Base-by-base conservation (phyloP, 306 rosid species). In the Sphenostylis stenocarpa region DNA sequence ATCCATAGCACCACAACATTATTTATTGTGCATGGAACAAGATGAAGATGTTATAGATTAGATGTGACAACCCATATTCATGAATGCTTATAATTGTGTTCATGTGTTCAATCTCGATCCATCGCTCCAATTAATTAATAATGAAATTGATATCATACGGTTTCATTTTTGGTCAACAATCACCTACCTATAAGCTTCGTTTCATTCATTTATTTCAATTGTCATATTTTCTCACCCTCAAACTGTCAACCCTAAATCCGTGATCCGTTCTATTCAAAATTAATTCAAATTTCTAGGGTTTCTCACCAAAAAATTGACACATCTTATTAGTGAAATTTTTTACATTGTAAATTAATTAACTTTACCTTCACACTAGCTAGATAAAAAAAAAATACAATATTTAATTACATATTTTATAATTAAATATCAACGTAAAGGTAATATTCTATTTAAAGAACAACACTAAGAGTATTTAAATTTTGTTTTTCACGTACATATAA, bases 81-180 rank as follows among this genome's bases (percentile, higher is more conserved):
- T 64, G 74, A 52, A 26, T 31, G 49, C 20, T 73, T 64, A 44
- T 31, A 55, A 44, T 61, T 71, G 3, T 71, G 14, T n/a, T 72
- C 80, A 67, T 65, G 69, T 11, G 60, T 80, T 72, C 78, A 26
- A 64, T 44, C 7, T 73, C 47, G 29, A 10, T 63, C 16, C 16
- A 10, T 63, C 7, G 6, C 26, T 9, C 34, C 19, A 48, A 39
- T 41, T 72, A 29, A 41, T 41, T 41, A 80, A 80, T 41, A 64
- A 15, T 53, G 41, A 72, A 39, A 38, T 19, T 8, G 38, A 21
- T 56, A 26, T 44, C 53, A 41, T 3, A 41, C 12, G 48, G 1
- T 38, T 68, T 68, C 17, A 67, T 75, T 81, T 48, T 81, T 48
- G 80, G 80, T 81, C 34, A 67, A 28, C 80, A 24, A 55, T 80